These are phyloP conservation scores for Clitopilus passeckerianus DNA, from an alignment of 768 basidiomycete genomes.

Conservation along the genomic window DNA sequence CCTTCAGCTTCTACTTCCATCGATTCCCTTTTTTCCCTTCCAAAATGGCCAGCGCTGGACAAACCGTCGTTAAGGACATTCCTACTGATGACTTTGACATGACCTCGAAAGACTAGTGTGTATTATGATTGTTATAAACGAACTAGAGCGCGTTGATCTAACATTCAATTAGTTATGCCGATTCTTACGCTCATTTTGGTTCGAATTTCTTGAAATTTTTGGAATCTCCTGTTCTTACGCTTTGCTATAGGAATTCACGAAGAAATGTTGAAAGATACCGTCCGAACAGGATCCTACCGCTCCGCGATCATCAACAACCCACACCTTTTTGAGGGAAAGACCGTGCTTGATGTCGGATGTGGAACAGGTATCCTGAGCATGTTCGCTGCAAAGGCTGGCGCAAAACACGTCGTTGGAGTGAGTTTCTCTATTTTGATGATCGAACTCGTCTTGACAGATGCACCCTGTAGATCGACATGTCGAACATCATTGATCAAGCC, in stretches of 20 bases:
- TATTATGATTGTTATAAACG: constrained; percentile 6
- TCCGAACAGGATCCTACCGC: constrained; percentile 94
- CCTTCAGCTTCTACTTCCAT: constrained; percentile 12
- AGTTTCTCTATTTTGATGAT: constrained; percentile 1
- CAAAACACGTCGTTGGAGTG: constrained; percentile 89
- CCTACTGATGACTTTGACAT: constrained; percentile 37
- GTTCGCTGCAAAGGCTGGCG: constrained; percentile 97
- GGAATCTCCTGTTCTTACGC: neutral
- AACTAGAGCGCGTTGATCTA: neutral
- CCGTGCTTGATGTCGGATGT: constrained; percentile 96
- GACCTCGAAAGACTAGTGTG: constrained; percentile 88
- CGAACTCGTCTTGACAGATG: no score
- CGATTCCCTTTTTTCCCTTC: constrained; percentile 6
- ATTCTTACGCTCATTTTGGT: constrained; percentile 97
- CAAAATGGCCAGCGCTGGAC: constrained; percentile 21
- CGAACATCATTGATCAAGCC: constrained; percentile 99
- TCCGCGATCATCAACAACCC: constrained; percentile 91
- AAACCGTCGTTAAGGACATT: constrained; percentile 3
- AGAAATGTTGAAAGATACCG: constrained; percentile 97
- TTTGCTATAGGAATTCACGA: constrained; percentile 83
- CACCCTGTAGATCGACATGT: constrained; percentile 88
- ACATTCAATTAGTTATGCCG: constrained; percentile 68
- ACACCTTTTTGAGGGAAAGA: constrained; percentile 95
- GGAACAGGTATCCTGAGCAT: constrained; percentile 97
- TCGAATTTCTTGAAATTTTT: constrained; percentile 14